Conservation (phyloP, 345 rosid species). For the Hypericum androsaemum region DNA sequence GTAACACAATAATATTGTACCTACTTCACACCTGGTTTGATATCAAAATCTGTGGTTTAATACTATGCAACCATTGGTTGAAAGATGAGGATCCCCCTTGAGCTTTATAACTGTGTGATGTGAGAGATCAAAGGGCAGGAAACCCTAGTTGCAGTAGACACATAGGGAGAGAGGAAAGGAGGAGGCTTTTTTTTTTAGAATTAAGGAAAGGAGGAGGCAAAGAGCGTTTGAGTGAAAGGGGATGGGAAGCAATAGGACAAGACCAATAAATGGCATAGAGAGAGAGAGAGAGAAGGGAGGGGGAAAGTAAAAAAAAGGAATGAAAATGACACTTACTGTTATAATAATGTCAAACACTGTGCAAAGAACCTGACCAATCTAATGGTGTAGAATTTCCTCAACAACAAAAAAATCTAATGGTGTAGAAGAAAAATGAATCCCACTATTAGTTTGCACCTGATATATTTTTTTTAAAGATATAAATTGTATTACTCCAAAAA, state of each 20-base stretch:
- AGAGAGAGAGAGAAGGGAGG: background rate
- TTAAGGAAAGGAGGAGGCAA: conserved; percentile 25
- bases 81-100: background rate
- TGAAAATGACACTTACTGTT: conserved; percentile 18
- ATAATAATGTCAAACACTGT: conserved; percentile 15
- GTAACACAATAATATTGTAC: background rate
- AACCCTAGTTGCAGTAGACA: conserved; percentile 30
- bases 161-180: conserved; percentile 13
- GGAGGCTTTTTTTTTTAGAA: conserved; percentile 4
- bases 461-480: too few species aligned
- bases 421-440: too few species aligned
- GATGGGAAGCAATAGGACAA: conserved; percentile 29
- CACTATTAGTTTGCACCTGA: too few species aligned
- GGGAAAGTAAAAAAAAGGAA: conserved; percentile 14
- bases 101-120: background rate
- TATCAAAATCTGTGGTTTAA: conserved; percentile 15
- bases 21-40: background rate
- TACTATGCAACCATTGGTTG: conserved; percentile 2
- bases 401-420: too few species aligned
- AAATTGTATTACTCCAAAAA: too few species aligned
- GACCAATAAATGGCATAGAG: conserved; percentile 14
- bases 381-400: too few species aligned
- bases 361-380: conserved; percentile 5
- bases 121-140: conserved; percentile 15
- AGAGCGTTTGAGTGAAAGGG: conserved; percentile 25